Evolutionary conservation across 1,284 basidiomycete genomes (phyloP).

Genomic region (Pascua guehoae): DNA sequence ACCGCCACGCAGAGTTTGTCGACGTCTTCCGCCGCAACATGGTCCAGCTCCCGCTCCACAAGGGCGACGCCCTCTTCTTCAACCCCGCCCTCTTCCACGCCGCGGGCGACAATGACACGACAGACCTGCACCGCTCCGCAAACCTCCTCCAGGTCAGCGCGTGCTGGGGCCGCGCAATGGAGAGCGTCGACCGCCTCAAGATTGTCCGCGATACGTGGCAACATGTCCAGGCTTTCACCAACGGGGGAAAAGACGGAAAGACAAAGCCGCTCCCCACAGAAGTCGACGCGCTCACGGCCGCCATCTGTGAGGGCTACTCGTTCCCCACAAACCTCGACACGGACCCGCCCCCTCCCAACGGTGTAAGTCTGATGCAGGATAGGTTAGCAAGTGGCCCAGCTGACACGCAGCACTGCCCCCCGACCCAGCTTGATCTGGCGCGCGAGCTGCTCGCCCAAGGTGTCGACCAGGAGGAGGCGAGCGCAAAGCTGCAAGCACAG

Average conservation of each 20-base stretch:
- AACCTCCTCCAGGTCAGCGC: constrained; percentile 22
- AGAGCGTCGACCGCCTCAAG: constrained; percentile 13
- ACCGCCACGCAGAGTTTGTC: constrained; percentile 2
- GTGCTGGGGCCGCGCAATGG: constrained; percentile 21
- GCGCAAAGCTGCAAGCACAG: neutral
- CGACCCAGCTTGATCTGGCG: constrained; percentile 4
- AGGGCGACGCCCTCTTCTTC: constrained; percentile 25
- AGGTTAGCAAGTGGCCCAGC: too few species aligned
- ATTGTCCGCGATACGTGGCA: constrained; percentile 2
- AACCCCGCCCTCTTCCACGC: constrained; percentile 27
- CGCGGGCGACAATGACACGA: constrained; percentile 14
- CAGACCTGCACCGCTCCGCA: constrained; percentile 5
- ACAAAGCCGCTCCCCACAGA: neutral
- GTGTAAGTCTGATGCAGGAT: neutral
- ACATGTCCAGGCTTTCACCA: neutral
- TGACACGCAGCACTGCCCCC: constrained; percentile 6
- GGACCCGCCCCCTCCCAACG: constrained; percentile 15
- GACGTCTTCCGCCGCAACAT: constrained; percentile 4
- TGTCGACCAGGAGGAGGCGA: neutral
- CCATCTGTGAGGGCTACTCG: constrained; percentile 14
- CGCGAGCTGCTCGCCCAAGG: neutral
- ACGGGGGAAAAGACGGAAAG: neutral
- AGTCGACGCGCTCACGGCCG: constrained; percentile 7
- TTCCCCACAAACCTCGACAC: constrained; percentile 21
- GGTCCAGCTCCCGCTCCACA: constrained; percentile 13